These are phyloP conservation scores for Ophiocordyceps unilateralis DNA, from an alignment of 2,329 filamentous ascomycete species.

Conservation along the genomic window DNA sequence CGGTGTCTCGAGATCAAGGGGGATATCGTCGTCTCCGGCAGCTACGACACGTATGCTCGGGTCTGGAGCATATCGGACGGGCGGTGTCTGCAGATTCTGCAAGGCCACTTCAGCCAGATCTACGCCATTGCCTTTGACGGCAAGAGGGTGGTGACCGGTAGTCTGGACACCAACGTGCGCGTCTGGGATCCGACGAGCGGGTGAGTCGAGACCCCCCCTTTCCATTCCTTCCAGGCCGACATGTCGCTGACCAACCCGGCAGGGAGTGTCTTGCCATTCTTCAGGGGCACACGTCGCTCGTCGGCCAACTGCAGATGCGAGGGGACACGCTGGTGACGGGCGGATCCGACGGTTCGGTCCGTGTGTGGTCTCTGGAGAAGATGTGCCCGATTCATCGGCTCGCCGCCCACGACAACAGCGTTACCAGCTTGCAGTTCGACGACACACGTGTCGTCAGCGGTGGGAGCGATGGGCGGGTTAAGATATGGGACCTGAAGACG, in stretches of 20 bases:
- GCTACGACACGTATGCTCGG: slow-evolving; percentile 90
- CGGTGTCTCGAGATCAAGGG: slow-evolving; percentile 91
- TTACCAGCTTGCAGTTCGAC: slow-evolving; percentile 94
- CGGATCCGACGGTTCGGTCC: slow-evolving; percentile 86
- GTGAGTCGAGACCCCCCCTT: slow-evolving; percentile 26
- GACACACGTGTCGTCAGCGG: slow-evolving; percentile 90
- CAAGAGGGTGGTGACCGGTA: slow-evolving; percentile 81
- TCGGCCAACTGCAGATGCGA: slow-evolving; percentile 91
- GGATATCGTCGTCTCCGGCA: slow-evolving; percentile 92
- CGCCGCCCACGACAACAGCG: slow-evolving; percentile 94
- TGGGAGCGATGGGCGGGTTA: slow-evolving; percentile 92
- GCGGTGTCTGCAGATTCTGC: slow-evolving; percentile 73
- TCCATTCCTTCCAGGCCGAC: not conserved
- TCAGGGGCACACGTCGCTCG: slow-evolving; percentile 90
- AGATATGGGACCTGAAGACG: slow-evolving; percentile 93
- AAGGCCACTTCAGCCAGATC: slow-evolving; percentile 95
- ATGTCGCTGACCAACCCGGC: slow-evolving; percentile 12
- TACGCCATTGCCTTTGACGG: slow-evolving; percentile 98
- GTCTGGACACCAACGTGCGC: slow-evolving; percentile 86
- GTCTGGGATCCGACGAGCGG: slow-evolving; percentile 90
- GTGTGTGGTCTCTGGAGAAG: slow-evolving; percentile 86
- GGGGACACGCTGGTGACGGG: slow-evolving; percentile 90
- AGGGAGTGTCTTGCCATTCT: slow-evolving; percentile 75
- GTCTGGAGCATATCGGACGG: slow-evolving; percentile 98
- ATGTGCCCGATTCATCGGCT: slow-evolving; percentile 87